A percentile compares a stretch with the other conserved stretches of the same genome.
Evolutionary conservation across 116 monocot species (phyloP).

Genomic region (Zostera marina): DNA sequence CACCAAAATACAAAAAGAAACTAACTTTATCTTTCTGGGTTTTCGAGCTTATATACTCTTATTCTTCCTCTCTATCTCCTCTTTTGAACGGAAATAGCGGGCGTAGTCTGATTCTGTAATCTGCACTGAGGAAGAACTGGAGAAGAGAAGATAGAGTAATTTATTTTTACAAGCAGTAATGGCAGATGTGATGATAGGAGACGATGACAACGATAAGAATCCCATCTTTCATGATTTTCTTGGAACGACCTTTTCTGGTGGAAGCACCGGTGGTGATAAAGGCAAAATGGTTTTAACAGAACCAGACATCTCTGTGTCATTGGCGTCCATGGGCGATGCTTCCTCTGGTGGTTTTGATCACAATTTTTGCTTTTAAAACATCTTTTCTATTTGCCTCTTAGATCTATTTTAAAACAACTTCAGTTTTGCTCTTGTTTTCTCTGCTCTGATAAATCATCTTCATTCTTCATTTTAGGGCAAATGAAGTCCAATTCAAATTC

Average conservation of each 20-base stretch:
- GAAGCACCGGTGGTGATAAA: not conserved
- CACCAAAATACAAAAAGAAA: constrained; percentile 2
- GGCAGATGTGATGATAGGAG: constrained; percentile 38
- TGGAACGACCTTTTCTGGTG: constrained; percentile 17
- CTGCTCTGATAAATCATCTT: not conserved
- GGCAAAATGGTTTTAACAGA: not conserved
- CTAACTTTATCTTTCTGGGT: constrained; percentile 1
- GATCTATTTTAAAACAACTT: no score
- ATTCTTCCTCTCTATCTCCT: not conserved
- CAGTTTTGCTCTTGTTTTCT: not conserved
- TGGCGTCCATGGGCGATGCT: constrained; percentile 2
- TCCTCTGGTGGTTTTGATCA: constrained; percentile 12
- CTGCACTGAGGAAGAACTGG: constrained; percentile 3
- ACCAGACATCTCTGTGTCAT: constrained; percentile 4
- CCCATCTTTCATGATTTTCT: constrained; percentile 51
- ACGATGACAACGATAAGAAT: constrained; percentile 13
- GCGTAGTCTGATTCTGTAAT: not conserved
- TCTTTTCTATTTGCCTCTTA: no score
- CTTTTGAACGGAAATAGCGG: constrained; percentile 1
- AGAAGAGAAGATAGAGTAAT: not conserved
- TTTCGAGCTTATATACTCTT: not conserved
- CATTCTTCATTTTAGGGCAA: constrained; percentile 20
- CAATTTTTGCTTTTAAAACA: not conserved
- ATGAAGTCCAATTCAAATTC: constrained; percentile 56
- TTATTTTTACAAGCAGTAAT: constrained; percentile 11